Base-by-base conservation (phyloP, 306 rosid species). In the Glycine tomentella region DNA sequence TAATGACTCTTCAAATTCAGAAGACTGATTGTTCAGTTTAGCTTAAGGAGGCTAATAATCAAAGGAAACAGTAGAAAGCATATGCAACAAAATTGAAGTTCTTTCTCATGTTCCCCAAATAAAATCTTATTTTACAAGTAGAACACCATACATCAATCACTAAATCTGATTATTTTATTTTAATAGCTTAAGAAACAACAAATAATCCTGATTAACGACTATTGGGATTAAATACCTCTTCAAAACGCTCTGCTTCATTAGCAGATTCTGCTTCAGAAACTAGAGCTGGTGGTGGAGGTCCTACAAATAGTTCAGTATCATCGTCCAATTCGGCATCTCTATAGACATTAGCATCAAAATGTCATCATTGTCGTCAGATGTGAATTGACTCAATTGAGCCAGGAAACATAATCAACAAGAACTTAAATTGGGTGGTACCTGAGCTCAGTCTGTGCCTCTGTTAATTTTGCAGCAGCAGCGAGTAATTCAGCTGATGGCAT, bases 401-500 rank as follows among this genome's bases (percentile, higher is more conserved):
- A 13, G 13, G 52, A 78, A 71, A 72, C 38, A 40, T 13, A 36
- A n/a, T 57, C 16, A 40, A 64, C 45, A 65, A 57, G 56, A 45
- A 76, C 46, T 16, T 48, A 38, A 71, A 25, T 12, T 34, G 34
- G 48, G 46, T 42, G 50, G 76, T 80, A 89, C 99, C 91, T 89
- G 82, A 95, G 93, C 84, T 89, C 94, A 50, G 87, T 86, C 74
- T 95, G 94, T 9, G 97, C 99, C 76, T 93, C 97, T 7, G 99
- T 95, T 89, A 95, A 82, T 84, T 95, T 95, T 46, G 99, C 97
- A 33, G 99, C 97, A 17, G 95, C 99, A 72, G 97, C 97, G 9
- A 93, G 97, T 50, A 95, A 87, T 84, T 95, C 99, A 66, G 95
- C 92, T 9, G 97, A 95, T 50, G 99, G 99, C 97, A 93, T 93